Evolutionary conservation across 2,329 filamentous ascomycete genomes (phyloP).

Genomic region (Albophoma yamanashiensis): DNA sequence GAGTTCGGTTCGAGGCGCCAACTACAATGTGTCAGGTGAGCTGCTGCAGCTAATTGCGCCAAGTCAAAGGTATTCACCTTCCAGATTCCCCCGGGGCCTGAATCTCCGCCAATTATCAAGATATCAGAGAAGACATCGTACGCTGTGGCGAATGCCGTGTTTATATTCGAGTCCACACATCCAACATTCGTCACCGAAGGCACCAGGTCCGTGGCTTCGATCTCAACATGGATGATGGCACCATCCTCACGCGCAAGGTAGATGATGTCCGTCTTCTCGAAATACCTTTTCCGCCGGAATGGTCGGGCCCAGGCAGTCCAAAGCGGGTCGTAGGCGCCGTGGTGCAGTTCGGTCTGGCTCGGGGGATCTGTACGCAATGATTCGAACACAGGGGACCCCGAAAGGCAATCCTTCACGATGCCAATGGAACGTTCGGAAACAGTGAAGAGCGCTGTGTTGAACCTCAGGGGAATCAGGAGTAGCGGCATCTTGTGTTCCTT

Average conservation of each 20-base stretch:
- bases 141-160: conserved; percentile 72
- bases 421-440: conserved; percentile 51
- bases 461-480: conserved; percentile 60
- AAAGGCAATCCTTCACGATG: conserved; percentile 43
- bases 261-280: conserved; percentile 60
- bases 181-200: conserved; percentile 49
- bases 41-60: not conserved
- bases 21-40: conserved; percentile 19
- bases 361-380: conserved; percentile 29
- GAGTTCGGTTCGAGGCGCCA: conserved; percentile 42
- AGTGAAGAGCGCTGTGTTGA: conserved; percentile 59
- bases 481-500: conserved; percentile 49
- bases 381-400: conserved; percentile 37
- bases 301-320: conserved; percentile 85
- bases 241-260: conserved; percentile 88
- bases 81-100: conserved; percentile 67
- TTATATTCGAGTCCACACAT: conserved; percentile 59
- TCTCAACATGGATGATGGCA: conserved; percentile 60
- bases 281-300: conserved; percentile 52
- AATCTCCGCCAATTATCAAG: conserved; percentile 69
- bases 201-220: conserved; percentile 46
- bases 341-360: conserved; percentile 31
- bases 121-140: conserved; percentile 60
- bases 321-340: conserved; percentile 40
- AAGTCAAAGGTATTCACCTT: conserved; percentile 33